Evolutionary conservation across 1,284 basidiomycete genomes (phyloP), one percentile per base, ranked within the genome.

Genomic region (Sporisorium exsertum): DNA sequence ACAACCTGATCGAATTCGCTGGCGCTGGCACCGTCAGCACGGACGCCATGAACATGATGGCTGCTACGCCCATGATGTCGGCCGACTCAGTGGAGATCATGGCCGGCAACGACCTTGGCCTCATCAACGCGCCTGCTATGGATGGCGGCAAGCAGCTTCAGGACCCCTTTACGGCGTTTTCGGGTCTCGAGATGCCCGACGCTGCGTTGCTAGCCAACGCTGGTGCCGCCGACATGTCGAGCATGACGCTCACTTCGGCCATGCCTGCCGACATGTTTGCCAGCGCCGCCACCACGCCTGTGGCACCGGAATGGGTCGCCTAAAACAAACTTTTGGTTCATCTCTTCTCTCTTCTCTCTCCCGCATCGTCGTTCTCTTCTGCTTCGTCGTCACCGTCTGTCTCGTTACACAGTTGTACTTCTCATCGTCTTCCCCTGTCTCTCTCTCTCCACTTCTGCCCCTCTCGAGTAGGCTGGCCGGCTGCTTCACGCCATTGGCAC

Each of bases 111-210:
- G 68, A 76, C 33, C 59, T 76, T 20, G 73, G 73, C 42, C 62
- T 76, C 50, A 72, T 76, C 64, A 68, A 71, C 59, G 73, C 65
- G 8, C 57, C 58, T 10, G 37, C 49, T 6, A 54, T 68, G 52
- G 68, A 72, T 43, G 64, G 58, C 64, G 62, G 58, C 64, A 76
- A n/a, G n/a, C n/a, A 76, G 65, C 73, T 72, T 6, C 64, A 72
- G 40, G 68, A 76, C 33, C 73, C 68, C 20, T 72, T 76, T 51
- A 51, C 26, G 24, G 59, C 49, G 58, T 57, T 72, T 24, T 35
- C 58, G 22, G 61, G 61, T 24, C 47, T 69, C 27, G 67, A 66
- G 47, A 63, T 70, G 63, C 63, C 63, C 12, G 67, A 75, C 35
- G 63, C 72, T 27, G 52, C 46, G 22, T 35, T 74, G 37, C 63